phyloP scores from a whole-genome alignment of 2,329 filamentous ascomycete species.

The Aspergillus uvarum region DNA sequence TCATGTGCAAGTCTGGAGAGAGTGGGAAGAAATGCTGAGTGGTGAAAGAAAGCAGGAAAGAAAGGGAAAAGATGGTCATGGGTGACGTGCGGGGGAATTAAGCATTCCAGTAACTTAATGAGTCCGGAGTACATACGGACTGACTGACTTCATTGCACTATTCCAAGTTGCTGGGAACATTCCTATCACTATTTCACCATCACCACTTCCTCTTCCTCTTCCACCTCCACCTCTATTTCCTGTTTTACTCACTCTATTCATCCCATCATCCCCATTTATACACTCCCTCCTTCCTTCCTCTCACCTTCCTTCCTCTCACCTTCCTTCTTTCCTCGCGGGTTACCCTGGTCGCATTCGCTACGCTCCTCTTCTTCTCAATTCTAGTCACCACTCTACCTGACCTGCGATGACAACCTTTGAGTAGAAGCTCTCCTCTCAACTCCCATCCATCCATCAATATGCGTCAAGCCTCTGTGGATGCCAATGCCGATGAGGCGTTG shows the following conservation, averaged over 20 bases:
- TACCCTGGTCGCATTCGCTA: not conserved
- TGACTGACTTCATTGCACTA: too few species aligned
- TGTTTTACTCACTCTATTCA: too few species aligned
- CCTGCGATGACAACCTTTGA: not conserved
- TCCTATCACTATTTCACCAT: too few species aligned
- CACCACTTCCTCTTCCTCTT: too few species aligned
- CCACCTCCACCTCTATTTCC: too few species aligned
- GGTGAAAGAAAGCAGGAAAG: not conserved
- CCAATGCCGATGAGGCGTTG: conserved; percentile 58
- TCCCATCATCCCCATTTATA: too few species aligned
- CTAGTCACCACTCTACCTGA: not conserved
- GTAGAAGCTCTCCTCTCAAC: not conserved
- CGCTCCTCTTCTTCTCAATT: not conserved
- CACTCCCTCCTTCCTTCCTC: too few species aligned
- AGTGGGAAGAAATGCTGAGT: not conserved
- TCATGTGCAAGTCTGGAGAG: not conserved
- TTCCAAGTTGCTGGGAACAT: too few species aligned
- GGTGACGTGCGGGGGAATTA: not conserved
- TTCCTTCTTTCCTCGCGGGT: not conserved
- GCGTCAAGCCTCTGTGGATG: conserved; percentile 29
- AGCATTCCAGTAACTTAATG: not conserved
- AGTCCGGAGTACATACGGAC: too few species aligned
- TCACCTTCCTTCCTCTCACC: not conserved
- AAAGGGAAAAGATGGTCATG: not conserved
- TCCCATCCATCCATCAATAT: conserved; percentile 5